These are phyloP conservation scores for Agrocybe pediades DNA, from an alignment of 768 basidiomycete genomes.

Conservation along the genomic window DNA sequence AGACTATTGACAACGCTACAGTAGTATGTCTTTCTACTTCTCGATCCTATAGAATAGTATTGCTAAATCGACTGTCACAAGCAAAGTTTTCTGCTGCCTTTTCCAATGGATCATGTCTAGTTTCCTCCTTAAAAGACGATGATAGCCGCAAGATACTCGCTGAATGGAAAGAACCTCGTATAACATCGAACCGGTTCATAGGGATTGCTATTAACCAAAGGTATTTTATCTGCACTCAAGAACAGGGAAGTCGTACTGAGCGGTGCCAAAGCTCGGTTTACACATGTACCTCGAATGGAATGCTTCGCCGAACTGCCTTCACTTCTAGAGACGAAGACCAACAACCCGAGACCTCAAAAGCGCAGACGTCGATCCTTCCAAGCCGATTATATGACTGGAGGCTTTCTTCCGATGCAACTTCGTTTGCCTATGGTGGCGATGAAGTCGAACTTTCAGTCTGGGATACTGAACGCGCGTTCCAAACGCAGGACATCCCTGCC, in stretches of 20 bases:
- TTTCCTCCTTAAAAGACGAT: constrained; percentile 45
- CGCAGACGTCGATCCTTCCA: constrained; percentile 50
- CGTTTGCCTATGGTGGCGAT: constrained; percentile 83
- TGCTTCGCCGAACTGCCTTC: constrained; percentile 52
- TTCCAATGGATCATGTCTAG: constrained; percentile 55
- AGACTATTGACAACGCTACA: constrained; percentile 23
- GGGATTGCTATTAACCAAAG: constrained; percentile 54
- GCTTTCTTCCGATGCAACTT: constrained; percentile 48
- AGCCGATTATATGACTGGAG: constrained; percentile 72
- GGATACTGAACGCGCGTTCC: constrained; percentile 65
- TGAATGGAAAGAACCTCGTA: constrained; percentile 68
- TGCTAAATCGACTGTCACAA: constrained; percentile 30
- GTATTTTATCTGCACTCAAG: constrained; percentile 37
- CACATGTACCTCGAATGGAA: constrained; percentile 79
- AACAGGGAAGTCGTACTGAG: background rate
- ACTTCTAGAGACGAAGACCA: constrained; percentile 16
- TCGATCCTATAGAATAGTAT: background rate
- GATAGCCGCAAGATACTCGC: constrained; percentile 38
- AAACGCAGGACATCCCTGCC: constrained; percentile 21
- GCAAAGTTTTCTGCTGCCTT: constrained; percentile 68
- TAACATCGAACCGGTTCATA: constrained; percentile 60
- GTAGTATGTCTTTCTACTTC: constrained; percentile 40
- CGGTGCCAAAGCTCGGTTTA: constrained; percentile 45
- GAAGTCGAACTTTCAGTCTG: constrained; percentile 86
- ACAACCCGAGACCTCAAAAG: constrained; percentile 4